A percentile compares a stretch with the other conserved stretches of the same genome.
phyloP scores from a whole-genome alignment of 352 stramenopile genomes.

The Phytophthora quininea region DNA sequence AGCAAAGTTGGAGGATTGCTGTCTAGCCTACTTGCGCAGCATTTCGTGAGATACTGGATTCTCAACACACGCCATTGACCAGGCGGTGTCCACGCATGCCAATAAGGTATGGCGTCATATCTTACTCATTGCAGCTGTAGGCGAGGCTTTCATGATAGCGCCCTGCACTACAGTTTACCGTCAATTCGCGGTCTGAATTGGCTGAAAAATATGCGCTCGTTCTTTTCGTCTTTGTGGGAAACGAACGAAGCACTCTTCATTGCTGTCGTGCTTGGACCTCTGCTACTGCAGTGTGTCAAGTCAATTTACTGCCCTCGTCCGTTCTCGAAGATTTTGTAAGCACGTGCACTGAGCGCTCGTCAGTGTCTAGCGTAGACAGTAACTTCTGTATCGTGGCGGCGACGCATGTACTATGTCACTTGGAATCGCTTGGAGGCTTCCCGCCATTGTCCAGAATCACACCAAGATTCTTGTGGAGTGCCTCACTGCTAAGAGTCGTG shows the following conservation, averaged over 20 bases:
- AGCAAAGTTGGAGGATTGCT: too few species aligned
- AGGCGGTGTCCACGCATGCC: too few species aligned
- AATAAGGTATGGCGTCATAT: too few species aligned
- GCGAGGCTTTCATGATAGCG: too few species aligned
- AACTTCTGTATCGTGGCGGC: conserved; percentile 35
- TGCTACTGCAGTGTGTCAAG: conserved; percentile 48
- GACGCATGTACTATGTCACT: conserved; percentile 33
- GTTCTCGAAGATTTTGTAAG: conserved; percentile 39
- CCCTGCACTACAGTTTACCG: conserved; percentile 20
- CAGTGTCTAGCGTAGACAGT: conserved; percentile 2
- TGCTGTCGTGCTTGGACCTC: conserved; percentile 42
- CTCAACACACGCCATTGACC: too few species aligned
- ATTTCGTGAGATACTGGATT: too few species aligned
- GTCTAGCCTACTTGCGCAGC: too few species aligned
- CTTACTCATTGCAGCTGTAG: too few species aligned
- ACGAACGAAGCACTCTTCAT: conserved; percentile 14
- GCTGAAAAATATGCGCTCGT: conserved; percentile 44
- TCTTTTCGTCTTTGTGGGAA: conserved; percentile 44
- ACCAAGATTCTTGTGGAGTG: conserved; percentile 24
- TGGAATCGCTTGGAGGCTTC: conserved; percentile 31
- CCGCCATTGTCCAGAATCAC: conserved; percentile 19
- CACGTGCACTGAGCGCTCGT: conserved; percentile 36
- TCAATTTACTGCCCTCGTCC: conserved; percentile 31
- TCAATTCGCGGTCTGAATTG: conserved; percentile 41
- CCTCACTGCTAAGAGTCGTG: conserved; percentile 5